Evolutionary conservation across 2,329 filamentous ascomycete species (phyloP), one percentile per base, ranked within the genome.

Genomic region (Calonectria hawksworthii): DNA sequence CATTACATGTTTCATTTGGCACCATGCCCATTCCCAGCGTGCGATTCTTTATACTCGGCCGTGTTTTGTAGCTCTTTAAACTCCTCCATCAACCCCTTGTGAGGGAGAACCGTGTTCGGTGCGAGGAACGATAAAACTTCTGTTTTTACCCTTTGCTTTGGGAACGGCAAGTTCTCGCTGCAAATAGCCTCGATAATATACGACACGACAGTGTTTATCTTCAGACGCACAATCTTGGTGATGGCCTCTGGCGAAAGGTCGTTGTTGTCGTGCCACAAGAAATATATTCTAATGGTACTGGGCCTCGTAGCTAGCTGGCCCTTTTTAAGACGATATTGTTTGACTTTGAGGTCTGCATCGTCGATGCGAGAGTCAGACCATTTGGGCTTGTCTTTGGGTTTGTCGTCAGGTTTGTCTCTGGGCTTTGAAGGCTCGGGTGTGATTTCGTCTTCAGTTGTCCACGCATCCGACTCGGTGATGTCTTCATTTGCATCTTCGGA

Each of bases 171-270:
- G 18, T 84, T 85, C 78, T 92, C 91, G 8, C 83, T 56, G 61
- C 85, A 83, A 30, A 94, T 84, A 0, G 89, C 89, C 11, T 90
- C 86, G 2, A 93, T 82, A 11, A 95, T 90, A 77, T 94, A 94
- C 0, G 80, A 83, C 1, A 87, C 85, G 1, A 94, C 91, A 0
- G 92, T 94, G 18, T 79, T 83, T 0, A 83, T 85, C 75, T 89
- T 86, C 3, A 95, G 82, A 2, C 93, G 2, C 92, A 87, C n/a
- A 94, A 84, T 1, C 3, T 80, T 83, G 2, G 92, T 92, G 21
- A 94, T 85, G 1, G 86, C 83, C 0, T 84, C 79, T 0, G 92
- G 86, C 0, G 82, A 77, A 23, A 94, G 84, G 16, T 86, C 84
- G 10, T 87, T 82, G 72, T 92, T 88, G 5, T 84, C 76, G 70